phyloP scores from a whole-genome alignment of 139 green algal species.

The Micractinium sp. region DNA sequence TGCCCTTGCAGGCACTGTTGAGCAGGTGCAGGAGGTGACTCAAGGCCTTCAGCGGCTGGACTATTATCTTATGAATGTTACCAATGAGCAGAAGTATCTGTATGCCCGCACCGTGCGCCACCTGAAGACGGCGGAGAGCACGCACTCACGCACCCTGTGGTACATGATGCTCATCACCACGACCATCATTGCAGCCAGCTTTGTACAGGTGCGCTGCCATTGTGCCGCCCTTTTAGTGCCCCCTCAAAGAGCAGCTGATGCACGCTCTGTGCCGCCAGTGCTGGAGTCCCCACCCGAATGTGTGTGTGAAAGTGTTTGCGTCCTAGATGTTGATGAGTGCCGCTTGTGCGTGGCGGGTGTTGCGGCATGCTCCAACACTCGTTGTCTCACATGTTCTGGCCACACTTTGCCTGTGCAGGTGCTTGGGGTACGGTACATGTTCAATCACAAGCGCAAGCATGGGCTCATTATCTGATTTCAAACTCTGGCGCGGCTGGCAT shows the following conservation, averaged over 20 bases:
- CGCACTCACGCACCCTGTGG: conserved; percentile 34
- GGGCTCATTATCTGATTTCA: conserved; percentile 39
- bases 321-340: not conserved
- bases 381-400: not conserved
- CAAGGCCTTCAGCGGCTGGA: conserved; percentile 49
- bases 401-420: not conserved
- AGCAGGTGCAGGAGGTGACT: conserved; percentile 46
- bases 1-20: conserved; percentile 12
- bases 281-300: not conserved
- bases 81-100: conserved; percentile 50
- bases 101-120: conserved; percentile 46
- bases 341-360: not conserved
- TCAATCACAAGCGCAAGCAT: conserved; percentile 29
- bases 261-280: not conserved
- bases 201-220: conserved; percentile 37
- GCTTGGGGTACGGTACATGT: conserved; percentile 44
- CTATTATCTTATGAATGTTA: conserved; percentile 52
- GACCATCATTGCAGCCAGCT: conserved; percentile 35
- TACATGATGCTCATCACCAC: conserved; percentile 48
- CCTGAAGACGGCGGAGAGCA: conserved; percentile 47
- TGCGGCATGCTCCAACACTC: too few relatives aligned
- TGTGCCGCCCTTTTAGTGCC: not conserved
- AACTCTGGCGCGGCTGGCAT: not conserved
- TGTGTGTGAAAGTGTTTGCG: not conserved
- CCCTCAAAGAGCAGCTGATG: not conserved